These are phyloP conservation scores for Penicillium pancosmium DNA, from an alignment of 495 filamentous ascomycete genomes.

Conservation along the genomic window DNA sequence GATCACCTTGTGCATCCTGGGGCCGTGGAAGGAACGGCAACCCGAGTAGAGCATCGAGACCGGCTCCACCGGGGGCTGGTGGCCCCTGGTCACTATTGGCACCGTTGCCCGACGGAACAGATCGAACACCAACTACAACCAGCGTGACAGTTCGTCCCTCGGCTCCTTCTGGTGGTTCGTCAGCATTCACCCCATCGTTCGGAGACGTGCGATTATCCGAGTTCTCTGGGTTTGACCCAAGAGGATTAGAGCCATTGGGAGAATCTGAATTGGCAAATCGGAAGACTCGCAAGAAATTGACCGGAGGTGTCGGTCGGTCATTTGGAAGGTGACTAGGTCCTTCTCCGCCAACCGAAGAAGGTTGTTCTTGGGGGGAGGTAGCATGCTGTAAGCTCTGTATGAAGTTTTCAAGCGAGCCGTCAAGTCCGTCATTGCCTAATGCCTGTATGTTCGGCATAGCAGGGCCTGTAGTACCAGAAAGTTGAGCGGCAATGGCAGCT, in stretches of 20 bases:
- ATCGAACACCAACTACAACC: conserved; percentile 73
- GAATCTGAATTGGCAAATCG: conserved; percentile 58
- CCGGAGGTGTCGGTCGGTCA: conserved; percentile 47
- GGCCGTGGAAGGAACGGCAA: conserved; percentile 59
- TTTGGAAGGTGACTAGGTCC: conserved; percentile 27
- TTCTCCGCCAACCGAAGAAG: conserved; percentile 33
- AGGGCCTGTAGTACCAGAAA: conserved; percentile 58
- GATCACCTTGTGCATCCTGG: conserved; percentile 34
- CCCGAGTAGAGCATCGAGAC: conserved; percentile 51
- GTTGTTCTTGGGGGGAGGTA: conserved; percentile 47
- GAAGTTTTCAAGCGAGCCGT: conserved; percentile 60
- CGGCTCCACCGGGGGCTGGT: conserved; percentile 40
- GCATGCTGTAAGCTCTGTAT: conserved; percentile 59
- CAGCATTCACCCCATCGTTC: conserved; percentile 40
- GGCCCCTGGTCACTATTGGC: conserved; percentile 47
- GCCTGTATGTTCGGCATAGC: conserved; percentile 60
- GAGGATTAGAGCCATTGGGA: conserved; percentile 19
- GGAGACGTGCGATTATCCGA: conserved; percentile 18
- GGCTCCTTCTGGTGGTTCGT: conserved; percentile 48
- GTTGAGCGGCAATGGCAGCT: conserved; percentile 61
- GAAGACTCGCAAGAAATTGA: conserved; percentile 64
- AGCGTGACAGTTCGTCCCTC: conserved; percentile 68
- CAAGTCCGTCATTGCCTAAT: conserved; percentile 57
- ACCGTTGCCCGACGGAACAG: conserved; percentile 59
- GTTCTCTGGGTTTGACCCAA: conserved; percentile 24